phyloP scores from a whole-genome alignment of 1,139 yeast species.

The Kodamaea suecica region DNA sequence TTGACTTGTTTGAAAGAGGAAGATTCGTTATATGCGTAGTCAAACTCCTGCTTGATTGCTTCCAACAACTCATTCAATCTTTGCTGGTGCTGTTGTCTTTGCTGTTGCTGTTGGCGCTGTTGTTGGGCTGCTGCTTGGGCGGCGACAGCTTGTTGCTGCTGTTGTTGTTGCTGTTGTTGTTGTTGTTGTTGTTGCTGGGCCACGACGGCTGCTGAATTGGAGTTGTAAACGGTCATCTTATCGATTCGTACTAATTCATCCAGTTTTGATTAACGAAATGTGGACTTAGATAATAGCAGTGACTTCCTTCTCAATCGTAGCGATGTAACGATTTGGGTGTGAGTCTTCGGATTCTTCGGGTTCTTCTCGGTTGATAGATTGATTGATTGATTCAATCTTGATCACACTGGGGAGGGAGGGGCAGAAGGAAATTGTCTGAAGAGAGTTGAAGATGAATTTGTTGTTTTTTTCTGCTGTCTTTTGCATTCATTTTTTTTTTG shows the following conservation, averaged over 20 bases:
- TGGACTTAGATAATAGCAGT: too few species aligned
- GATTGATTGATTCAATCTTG: slow-evolving; percentile 1
- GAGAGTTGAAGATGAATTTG: slow-evolving; percentile 1
- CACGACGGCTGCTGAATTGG: slow-evolving; percentile 32
- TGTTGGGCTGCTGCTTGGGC: slow-evolving; percentile 12
- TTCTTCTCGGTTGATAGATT: neutral
- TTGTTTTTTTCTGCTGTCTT: slow-evolving; percentile 1
- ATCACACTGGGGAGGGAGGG: neutral
- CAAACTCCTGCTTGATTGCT: slow-evolving; percentile 90
- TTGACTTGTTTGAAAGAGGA: slow-evolving; percentile 84
- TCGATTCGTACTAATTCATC: too few species aligned
- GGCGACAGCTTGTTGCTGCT: slow-evolving; percentile 22
- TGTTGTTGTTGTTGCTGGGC: slow-evolving; percentile 20
- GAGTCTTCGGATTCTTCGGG: neutral
- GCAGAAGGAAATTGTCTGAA: too few species aligned
- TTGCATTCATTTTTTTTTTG: neutral
- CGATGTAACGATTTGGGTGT: neutral
- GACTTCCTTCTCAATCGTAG: too few species aligned
- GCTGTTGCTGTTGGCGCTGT: slow-evolving; percentile 20
- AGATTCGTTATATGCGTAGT: slow-evolving; percentile 82
- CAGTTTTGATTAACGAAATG: too few species aligned
- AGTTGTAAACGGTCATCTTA: slow-evolving; percentile 39
- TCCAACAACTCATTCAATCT: slow-evolving; percentile 76
- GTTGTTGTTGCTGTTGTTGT: slow-evolving; percentile 28
- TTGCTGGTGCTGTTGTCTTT: slow-evolving; percentile 50